A percentile compares a stretch with the other conserved stretches of the same genome.
These are phyloP conservation scores for Fusarium sp. DNA, from an alignment of 2,329 filamentous ascomycete genomes.

Conservation along the genomic window DNA sequence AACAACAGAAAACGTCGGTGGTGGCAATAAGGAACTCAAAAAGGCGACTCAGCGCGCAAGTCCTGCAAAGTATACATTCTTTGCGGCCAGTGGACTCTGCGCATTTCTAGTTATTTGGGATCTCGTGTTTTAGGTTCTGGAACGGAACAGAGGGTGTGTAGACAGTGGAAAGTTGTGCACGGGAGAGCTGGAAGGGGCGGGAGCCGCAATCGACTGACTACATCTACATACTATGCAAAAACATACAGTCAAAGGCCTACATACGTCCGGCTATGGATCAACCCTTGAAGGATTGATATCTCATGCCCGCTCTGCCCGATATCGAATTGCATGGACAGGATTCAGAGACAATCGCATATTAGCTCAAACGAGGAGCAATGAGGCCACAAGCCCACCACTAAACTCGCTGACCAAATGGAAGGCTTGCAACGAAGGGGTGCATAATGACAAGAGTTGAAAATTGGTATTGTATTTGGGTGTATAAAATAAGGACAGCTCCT, in stretches of 20 bases:
- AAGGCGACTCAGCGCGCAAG: conserved; percentile 80
- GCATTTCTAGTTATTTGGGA: conserved; percentile 83
- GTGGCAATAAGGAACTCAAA: conserved; percentile 92
- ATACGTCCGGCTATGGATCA: background rate
- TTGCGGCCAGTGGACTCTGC: conserved; percentile 81
- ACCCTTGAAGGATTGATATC: background rate
- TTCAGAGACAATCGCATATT: background rate
- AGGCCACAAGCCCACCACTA: background rate
- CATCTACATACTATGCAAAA: background rate
- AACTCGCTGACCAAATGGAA: background rate
- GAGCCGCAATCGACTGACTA: conserved; percentile 9
- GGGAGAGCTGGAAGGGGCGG: conserved; percentile 1
- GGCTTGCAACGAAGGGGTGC: background rate
- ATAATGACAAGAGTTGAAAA: background rate
- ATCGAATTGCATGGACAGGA: background rate
- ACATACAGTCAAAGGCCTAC: conserved; percentile 2
- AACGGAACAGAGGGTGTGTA: conserved; percentile 1
- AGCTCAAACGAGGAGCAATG: background rate
- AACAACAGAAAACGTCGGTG: conserved; percentile 87
- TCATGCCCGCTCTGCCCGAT: background rate
- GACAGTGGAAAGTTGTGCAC: background rate
- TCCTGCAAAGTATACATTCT: conserved; percentile 82
- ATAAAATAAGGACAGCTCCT: background rate
- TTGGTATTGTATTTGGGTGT: conserved; percentile 5
- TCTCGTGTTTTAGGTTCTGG: conserved; percentile 65